phyloP scores from a whole-genome alignment of 192 early-diverging fungal species.

The Linnemannia hyalina region DNA sequence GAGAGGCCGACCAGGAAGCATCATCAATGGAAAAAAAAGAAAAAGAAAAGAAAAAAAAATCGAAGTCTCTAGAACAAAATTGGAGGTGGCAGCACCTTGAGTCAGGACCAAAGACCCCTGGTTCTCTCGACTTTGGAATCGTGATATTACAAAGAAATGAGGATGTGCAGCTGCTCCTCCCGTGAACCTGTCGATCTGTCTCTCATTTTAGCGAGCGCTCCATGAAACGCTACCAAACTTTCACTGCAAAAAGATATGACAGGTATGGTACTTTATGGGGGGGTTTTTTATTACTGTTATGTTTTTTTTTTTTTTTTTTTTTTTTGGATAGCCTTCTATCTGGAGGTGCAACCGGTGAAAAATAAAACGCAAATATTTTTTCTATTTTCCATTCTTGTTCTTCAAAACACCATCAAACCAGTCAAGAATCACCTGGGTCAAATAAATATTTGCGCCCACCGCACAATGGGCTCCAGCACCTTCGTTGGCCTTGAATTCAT shows the following conservation, averaged over 20 bases:
- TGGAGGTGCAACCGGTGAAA: slow-evolving; percentile 18
- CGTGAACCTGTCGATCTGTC: slow-evolving; percentile 18
- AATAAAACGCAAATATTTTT: too few species aligned
- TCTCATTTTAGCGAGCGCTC: slow-evolving; percentile 19
- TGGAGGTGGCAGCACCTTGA: slow-evolving; percentile 16
- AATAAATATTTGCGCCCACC: slow-evolving; percentile 28
- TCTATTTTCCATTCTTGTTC: slow-evolving; percentile 29
- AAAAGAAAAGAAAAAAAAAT: slow-evolving; percentile 1
- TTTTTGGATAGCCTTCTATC: too few species aligned
- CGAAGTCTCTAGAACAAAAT: slow-evolving; percentile 10
- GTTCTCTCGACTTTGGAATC: slow-evolving; percentile 15
- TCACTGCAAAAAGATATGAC: slow-evolving; percentile 22
- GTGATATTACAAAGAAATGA: slow-evolving; percentile 24
- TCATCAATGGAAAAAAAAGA: too few species aligned
- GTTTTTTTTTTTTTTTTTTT: too few species aligned
- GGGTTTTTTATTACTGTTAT: slow-evolving; percentile 3
- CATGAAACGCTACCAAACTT: slow-evolving; percentile 21
- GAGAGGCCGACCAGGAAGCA: too few species aligned
- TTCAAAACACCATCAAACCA: slow-evolving; percentile 39
- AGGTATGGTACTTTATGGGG: slow-evolving; percentile 21
- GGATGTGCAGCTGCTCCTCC: slow-evolving; percentile 16
- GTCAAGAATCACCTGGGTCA: slow-evolving; percentile 34
- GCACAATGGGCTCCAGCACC: slow-evolving; percentile 33
- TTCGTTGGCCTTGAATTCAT: slow-evolving; percentile 32
- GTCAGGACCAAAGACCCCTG: slow-evolving; percentile 22